phyloP scores from a whole-genome alignment of 495 filamentous ascomycete genomes.

The Hyphodiscus hymeniophilus region DNA sequence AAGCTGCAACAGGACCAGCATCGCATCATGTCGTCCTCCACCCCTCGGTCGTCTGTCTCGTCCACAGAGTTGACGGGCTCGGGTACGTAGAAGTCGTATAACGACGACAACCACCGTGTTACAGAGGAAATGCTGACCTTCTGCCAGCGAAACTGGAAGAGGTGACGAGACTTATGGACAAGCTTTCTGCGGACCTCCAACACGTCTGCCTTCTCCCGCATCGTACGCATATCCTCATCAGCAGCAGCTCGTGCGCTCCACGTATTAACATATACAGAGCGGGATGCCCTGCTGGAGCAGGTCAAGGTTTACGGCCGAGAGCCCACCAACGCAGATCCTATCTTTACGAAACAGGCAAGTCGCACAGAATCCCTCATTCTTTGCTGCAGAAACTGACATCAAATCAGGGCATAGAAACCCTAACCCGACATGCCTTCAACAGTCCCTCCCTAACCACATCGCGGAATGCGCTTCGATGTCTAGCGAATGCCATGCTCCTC shows the following conservation, averaged over 20 bases:
- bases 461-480: constrained; percentile 70
- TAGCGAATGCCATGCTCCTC: constrained; percentile 82
- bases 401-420: constrained; percentile 63
- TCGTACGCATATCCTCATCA: constrained; percentile 35
- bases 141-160: constrained; percentile 53
- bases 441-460: constrained; percentile 50
- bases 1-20: no score
- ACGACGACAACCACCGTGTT: no score
- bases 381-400: constrained; percentile 10
- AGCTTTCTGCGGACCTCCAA: constrained; percentile 49
- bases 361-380: neutral
- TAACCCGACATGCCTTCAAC: constrained; percentile 66
- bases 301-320: constrained; percentile 74
- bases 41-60: neutral
- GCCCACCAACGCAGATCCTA: constrained; percentile 61
- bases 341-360: constrained; percentile 68
- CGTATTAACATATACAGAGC: constrained; percentile 37
- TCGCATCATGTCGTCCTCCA: no score
- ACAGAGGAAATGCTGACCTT: neutral
- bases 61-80: constrained; percentile 11
- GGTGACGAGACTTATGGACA: constrained; percentile 49
- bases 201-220: constrained; percentile 43
- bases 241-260: neutral
- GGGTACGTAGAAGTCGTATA: constrained; percentile 5
- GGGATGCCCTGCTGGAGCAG: constrained; percentile 54